Evolutionary conservation across 2,329 filamentous ascomycete genomes (phyloP).

Genomic region (Diplodia mutila): DNA sequence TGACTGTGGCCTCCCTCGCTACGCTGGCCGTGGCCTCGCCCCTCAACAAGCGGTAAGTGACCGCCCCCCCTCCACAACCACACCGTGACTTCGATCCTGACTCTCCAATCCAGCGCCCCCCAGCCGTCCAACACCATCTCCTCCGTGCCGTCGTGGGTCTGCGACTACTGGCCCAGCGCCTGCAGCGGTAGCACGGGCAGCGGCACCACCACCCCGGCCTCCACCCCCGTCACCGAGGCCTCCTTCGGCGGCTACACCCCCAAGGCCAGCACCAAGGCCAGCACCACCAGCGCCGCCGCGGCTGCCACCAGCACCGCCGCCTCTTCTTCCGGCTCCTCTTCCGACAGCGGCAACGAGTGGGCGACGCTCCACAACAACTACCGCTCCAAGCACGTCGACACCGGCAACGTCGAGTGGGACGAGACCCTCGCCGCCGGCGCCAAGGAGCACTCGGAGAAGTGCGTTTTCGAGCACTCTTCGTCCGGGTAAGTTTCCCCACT

Average conservation of each 20-base stretch:
- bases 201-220: not conserved
- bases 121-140: not conserved
- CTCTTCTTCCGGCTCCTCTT: not conserved
- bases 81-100: not conserved
- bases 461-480: conserved; percentile 70
- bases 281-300: not conserved
- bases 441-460: conserved; percentile 72
- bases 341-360: conserved; percentile 8
- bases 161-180: not conserved
- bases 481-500: conserved; percentile 43
- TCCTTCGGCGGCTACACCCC: not conserved
- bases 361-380: conserved; percentile 69
- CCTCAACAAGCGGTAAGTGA: not conserved
- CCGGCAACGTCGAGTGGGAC: conserved; percentile 68
- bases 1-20: not conserved
- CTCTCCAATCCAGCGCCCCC: not conserved
- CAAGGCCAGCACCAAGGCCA: not conserved
- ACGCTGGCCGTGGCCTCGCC: conserved; percentile 5
- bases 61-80: not conserved
- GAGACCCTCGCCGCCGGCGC: conserved; percentile 57
- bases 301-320: not conserved
- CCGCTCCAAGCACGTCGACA: conserved; percentile 77
- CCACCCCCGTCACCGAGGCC: not conserved
- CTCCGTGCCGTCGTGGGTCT: not conserved
- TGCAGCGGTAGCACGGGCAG: not conserved